Conservation (phyloP, 805 yeast genomes). For the Kuraishia hungarica region DNA sequence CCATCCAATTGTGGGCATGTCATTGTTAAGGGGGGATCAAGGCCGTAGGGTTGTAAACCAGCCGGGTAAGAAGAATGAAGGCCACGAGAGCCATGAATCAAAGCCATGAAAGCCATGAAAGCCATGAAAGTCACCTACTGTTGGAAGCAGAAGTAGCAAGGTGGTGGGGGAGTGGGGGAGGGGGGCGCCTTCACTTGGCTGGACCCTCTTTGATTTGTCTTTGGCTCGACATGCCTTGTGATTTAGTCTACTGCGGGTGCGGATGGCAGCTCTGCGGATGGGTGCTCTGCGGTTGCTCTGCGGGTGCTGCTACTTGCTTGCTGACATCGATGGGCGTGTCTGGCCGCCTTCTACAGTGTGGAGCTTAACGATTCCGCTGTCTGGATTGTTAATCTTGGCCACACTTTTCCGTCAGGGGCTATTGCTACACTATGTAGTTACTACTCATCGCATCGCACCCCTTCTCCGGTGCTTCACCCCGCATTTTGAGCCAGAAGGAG, state of each 20-base stretch:
- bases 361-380: neutral
- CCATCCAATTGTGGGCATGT: conserved; percentile 1
- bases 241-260: too few relatives aligned
- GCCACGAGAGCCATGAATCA: neutral
- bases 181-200: neutral
- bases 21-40: neutral
- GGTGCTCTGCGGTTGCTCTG: too few relatives aligned
- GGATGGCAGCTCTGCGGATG: too few relatives aligned
- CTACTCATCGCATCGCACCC: too few relatives aligned
- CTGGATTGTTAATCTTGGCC: neutral
- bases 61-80: neutral
- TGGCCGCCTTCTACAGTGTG: neutral
- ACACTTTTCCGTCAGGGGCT: neutral
- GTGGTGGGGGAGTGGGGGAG: too few relatives aligned
- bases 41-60: neutral
- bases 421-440: too few relatives aligned
- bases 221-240: too few relatives aligned
- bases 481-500: too few relatives aligned
- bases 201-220: neutral
- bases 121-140: too few relatives aligned
- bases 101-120: too few relatives aligned
- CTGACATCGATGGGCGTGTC: neutral
- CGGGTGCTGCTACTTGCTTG: neutral
- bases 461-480: too few relatives aligned
- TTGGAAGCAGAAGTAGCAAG: too few relatives aligned